Conservation (phyloP, 192 early-diverging fungal genomes). For the Backusella tuberculispora region DNA sequence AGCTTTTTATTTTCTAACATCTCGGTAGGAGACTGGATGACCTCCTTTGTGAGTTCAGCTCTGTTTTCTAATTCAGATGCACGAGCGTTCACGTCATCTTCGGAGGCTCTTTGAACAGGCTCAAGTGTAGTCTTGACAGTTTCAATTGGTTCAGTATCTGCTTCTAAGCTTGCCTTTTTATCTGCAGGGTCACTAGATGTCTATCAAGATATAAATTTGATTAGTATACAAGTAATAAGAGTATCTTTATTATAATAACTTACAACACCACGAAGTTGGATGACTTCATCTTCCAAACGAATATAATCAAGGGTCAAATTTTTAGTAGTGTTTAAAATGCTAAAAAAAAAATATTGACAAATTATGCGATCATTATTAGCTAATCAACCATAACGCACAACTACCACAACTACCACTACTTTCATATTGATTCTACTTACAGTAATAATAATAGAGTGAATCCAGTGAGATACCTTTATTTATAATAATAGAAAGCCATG, state of each 20-base stretch:
- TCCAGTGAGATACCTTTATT: conserved; percentile 57
- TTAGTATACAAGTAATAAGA: not conserved
- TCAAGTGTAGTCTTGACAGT: not conserved
- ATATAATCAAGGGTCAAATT: conserved; percentile 53
- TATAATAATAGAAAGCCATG: not conserved
- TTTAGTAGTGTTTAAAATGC: conserved; percentile 56
- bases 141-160: conserved; percentile 15
- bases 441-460: conserved; percentile 59
- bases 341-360: not conserved
- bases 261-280: conserved; percentile 18
- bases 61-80: not conserved
- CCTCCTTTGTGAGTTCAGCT: not conserved
- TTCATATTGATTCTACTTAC: no score
- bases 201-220: not conserved
- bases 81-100: not conserved
- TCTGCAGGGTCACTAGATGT: not conserved
- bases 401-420: no score
- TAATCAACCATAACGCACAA: not conserved
- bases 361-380: no score
- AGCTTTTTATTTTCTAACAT: not conserved
- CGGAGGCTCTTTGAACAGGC: conserved; percentile 6
- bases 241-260: not conserved
- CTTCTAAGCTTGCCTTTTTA: not conserved
- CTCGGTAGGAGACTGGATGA: no score
- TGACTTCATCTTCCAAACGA: conserved; percentile 45